These are phyloP conservation scores for Globisporangium ultimum DNA, from an alignment of 352 stramenopile species.

Conservation along the genomic window DNA sequence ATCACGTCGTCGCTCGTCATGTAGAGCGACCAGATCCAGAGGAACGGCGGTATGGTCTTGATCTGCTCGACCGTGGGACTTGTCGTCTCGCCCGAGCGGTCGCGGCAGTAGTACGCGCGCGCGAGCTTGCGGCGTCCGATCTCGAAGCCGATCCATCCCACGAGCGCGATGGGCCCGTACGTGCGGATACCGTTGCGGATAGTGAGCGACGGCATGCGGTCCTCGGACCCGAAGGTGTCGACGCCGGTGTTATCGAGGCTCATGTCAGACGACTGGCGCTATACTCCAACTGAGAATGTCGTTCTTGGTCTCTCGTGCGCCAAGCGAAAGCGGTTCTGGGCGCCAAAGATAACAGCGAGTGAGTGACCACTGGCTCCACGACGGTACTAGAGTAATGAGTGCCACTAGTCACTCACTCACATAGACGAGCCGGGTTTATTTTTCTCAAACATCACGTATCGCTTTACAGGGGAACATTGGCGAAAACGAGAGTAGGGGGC, in stretches of 20 bases:
- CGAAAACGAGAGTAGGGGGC: too few relatives aligned
- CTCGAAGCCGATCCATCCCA: slow-evolving; percentile 70
- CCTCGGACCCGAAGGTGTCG: slow-evolving; percentile 7
- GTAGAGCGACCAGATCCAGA: slow-evolving; percentile 59
- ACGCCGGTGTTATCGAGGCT: not conserved
- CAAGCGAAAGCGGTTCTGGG: too few relatives aligned
- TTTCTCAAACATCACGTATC: too few relatives aligned
- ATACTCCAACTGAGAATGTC: too few relatives aligned
- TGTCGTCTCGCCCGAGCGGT: slow-evolving; percentile 51
- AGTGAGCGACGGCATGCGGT: slow-evolving; percentile 62
- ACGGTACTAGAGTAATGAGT: too few relatives aligned
- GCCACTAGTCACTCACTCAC: too few relatives aligned
- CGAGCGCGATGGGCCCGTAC: slow-evolving; percentile 63
- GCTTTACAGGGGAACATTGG: too few relatives aligned
- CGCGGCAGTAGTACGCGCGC: slow-evolving; percentile 73
- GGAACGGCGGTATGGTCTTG: slow-evolving; percentile 34
- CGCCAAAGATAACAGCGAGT: too few relatives aligned
- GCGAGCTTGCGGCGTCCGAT: slow-evolving; percentile 49
- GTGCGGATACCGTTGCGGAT: slow-evolving; percentile 59
- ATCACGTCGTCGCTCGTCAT: slow-evolving; percentile 63
- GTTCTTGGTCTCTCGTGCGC: too few relatives aligned
- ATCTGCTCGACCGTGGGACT: slow-evolving; percentile 35
- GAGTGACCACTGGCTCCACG: too few relatives aligned
- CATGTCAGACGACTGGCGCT: too few relatives aligned
- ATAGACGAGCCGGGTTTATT: too few relatives aligned